phyloP scores from a whole-genome alignment of 495 filamentous ascomycete genomes.

The Hyaloscypha hepaticicola region DNA sequence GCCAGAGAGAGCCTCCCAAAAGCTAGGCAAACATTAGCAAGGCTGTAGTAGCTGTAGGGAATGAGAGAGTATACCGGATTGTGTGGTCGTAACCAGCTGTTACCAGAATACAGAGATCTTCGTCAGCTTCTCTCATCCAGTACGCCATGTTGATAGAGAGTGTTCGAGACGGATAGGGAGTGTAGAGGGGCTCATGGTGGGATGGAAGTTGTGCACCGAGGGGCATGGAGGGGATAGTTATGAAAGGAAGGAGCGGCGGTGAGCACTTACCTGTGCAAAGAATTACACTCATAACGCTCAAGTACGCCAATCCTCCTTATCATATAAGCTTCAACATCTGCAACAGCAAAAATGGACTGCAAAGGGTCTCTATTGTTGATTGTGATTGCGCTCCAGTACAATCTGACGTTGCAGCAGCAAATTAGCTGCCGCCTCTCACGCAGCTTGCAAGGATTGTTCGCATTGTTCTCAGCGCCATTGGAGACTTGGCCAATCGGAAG shows the following conservation, averaged over 20 bases:
- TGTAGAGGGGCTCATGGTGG: constrained; percentile 1
- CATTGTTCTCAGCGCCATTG: neutral
- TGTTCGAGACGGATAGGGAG: neutral
- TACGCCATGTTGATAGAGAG: neutral
- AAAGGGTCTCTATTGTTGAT: neutral
- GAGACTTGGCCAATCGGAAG: neutral
- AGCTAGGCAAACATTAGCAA: constrained; percentile 50
- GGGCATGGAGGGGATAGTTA: neutral
- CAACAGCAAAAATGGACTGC: neutral
- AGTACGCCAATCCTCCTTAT: neutral
- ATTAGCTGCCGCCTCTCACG: neutral
- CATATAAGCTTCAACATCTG: neutral
- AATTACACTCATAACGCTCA: constrained; percentile 26
- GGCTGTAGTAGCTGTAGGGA: neutral
- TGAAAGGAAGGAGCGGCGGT: neutral
- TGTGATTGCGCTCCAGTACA: neutral
- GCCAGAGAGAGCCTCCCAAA: constrained; percentile 97
- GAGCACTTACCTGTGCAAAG: constrained; percentile 28
- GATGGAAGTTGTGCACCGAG: neutral
- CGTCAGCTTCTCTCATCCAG: constrained; percentile 1
- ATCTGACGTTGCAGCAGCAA: constrained; percentile 7
- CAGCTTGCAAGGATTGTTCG: neutral
- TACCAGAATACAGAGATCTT: constrained; percentile 19
- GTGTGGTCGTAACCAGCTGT: constrained; percentile 98
- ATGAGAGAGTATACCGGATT: constrained; percentile 73